phyloP scores from a whole-genome alignment of 306 rosid species.

The Oemleria cerasiformis region DNA sequence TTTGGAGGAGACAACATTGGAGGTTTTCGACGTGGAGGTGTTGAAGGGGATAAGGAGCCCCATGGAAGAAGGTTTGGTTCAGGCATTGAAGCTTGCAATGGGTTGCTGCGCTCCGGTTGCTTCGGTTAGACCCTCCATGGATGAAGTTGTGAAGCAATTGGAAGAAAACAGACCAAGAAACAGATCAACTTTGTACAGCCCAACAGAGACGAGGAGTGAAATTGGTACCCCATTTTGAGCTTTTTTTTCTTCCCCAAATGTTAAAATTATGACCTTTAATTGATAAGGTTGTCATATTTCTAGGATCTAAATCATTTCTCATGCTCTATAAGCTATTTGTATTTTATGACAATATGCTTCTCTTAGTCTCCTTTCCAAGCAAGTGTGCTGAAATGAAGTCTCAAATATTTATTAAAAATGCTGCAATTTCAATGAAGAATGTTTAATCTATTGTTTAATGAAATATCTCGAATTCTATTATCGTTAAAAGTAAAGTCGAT shows the following conservation, averaged over 20 bases:
- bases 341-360: slow-evolving; percentile 4
- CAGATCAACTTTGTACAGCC: slow-evolving; percentile 95
- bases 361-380: slow-evolving; percentile 1
- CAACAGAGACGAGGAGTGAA: slow-evolving; percentile 96
- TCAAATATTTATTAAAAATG: background rate
- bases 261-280: slow-evolving; percentile 35
- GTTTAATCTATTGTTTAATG: too few species aligned
- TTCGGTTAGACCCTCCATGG: slow-evolving; percentile 90
- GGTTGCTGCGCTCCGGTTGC: slow-evolving; percentile 99
- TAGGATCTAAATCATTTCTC: slow-evolving; percentile 22
- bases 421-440: slow-evolving; percentile 4
- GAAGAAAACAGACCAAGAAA: slow-evolving; percentile 99
- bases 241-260: slow-evolving; percentile 17
- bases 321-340: background rate
- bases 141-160: slow-evolving; percentile 93
- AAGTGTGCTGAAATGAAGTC: slow-evolving; percentile 7
- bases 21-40: slow-evolving; percentile 82
- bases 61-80: slow-evolving; percentile 93
- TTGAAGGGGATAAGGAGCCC: slow-evolving; percentile 89
- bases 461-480: too few species aligned
- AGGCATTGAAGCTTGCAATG: slow-evolving; percentile 94
- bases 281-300: slow-evolving; percentile 24
- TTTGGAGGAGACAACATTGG: slow-evolving; percentile 93
- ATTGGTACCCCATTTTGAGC: slow-evolving; percentile 89
- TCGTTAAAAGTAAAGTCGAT: too few species aligned